Percentiles rank a stretch among this genome's conserved stretches.
Conservation (phyloP, 306 rosid species). For the Sindora glabra region DNA sequence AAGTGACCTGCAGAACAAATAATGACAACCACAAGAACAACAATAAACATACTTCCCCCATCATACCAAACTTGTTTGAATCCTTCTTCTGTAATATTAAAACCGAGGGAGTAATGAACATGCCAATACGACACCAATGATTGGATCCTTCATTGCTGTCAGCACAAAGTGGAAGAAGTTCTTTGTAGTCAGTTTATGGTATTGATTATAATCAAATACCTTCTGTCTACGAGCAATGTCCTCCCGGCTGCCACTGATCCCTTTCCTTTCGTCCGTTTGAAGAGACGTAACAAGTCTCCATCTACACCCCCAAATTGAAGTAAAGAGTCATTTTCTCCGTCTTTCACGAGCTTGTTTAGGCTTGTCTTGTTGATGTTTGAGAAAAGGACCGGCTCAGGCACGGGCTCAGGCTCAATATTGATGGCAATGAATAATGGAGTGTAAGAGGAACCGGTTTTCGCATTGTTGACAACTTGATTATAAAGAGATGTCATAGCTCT, state of each 20-base stretch:
- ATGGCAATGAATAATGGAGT: too few relatives aligned
- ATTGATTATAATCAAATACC: constrained; percentile 12
- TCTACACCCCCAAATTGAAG: constrained; percentile 1
- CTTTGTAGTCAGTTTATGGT: constrained; percentile 9
- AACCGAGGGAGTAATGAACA: constrained; percentile 14
- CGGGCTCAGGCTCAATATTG: not conserved
- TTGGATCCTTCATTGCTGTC: constrained; percentile 10
- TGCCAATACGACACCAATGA: not conserved
- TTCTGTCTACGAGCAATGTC: not conserved
- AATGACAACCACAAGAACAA: constrained; percentile 8
- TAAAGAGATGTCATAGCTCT: too few relatives aligned
- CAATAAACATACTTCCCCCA: constrained; percentile 14
- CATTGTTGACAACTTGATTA: too few relatives aligned
- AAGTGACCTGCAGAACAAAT: not conserved
- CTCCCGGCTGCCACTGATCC: constrained; percentile 1
- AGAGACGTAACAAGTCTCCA: constrained; percentile 3
- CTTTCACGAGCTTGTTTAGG: constrained; percentile 14
- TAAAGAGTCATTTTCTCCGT: not conserved
- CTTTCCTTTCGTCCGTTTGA: too few relatives aligned
- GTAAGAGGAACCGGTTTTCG: too few relatives aligned
- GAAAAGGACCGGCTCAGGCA: too few relatives aligned
- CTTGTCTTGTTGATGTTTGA: not conserved
- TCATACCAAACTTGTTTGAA: constrained; percentile 10
- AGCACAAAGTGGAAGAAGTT: constrained; percentile 9
- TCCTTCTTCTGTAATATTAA: constrained; percentile 12